A percentile compares a stretch with the other conserved stretches of the same genome.
phyloP scores from a whole-genome alignment of 1,284 basidiomycete genomes.

The Hypsizygus ulmarius region DNA sequence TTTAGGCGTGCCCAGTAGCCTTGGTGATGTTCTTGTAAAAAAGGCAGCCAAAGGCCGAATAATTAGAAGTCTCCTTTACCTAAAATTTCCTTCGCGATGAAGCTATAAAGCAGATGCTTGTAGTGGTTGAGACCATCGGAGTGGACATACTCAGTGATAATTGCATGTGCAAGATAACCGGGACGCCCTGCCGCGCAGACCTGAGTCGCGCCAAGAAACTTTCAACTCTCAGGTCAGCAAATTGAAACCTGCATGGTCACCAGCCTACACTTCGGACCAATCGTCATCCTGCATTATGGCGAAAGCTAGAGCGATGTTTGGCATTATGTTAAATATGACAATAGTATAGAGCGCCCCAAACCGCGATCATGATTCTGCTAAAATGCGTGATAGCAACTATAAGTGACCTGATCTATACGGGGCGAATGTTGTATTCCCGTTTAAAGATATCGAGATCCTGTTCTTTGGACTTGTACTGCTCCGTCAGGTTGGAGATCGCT shows the following conservation, averaged over 20 bases:
- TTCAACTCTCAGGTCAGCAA: no score
- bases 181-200: neutral
- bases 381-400: no score
- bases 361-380: no score
- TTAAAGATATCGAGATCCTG: constrained; percentile 83
- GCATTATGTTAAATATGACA: constrained; percentile 1
- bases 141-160: neutral
- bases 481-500: constrained; percentile 71
- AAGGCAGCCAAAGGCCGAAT: constrained; percentile 4
- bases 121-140: no score
- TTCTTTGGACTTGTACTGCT: constrained; percentile 88
- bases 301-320: constrained; percentile 2
- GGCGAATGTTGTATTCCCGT: constrained; percentile 77
- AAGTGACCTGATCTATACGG: constrained; percentile 33
- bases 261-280: constrained; percentile 1
- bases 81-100: neutral
- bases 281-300: constrained; percentile 2
- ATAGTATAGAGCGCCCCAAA: neutral
- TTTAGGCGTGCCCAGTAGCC: constrained; percentile 15
- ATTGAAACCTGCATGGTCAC: neutral
- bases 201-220: neutral
- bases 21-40: constrained; percentile 13
- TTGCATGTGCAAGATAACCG: neutral
- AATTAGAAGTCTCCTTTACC: neutral
- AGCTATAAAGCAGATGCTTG: no score